These are phyloP conservation scores for Paraphoma chrysanthemicola DNA, from an alignment of 2,329 filamentous ascomycete species.

Conservation along the genomic window DNA sequence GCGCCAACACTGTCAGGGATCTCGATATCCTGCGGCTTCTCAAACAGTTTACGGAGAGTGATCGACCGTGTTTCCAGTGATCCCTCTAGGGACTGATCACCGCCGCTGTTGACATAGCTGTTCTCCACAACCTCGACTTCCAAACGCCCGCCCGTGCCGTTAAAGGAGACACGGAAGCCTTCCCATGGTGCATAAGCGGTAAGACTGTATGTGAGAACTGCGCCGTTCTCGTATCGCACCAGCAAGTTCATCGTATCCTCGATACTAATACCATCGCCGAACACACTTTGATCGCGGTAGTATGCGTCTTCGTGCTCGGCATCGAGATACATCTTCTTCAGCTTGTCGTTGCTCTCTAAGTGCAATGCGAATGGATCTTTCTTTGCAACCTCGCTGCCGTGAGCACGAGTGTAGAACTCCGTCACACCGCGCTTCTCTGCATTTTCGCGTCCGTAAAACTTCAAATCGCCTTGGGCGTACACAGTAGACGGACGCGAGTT, in stretches of 20 bases:
- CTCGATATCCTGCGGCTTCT: constrained; percentile 63
- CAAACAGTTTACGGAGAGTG: constrained; percentile 61
- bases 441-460: constrained; percentile 68
- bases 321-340: constrained; percentile 67
- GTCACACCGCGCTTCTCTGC: constrained; percentile 63
- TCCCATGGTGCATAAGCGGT: constrained; percentile 70
- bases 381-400: constrained; percentile 59
- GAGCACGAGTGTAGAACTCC: constrained; percentile 59
- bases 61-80: constrained; percentile 60
- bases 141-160: constrained; percentile 64
- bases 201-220: constrained; percentile 65
- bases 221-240: constrained; percentile 64
- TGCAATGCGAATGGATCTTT: constrained; percentile 67
- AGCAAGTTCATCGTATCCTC: constrained; percentile 70
- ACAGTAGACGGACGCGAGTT: constrained; percentile 62
- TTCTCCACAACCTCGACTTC: constrained; percentile 70
- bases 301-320: constrained; percentile 70
- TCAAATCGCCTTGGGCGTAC: constrained; percentile 64
- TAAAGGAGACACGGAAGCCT: constrained; percentile 65
- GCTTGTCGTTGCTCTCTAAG: constrained; percentile 58
- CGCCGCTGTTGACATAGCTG: constrained; percentile 65
- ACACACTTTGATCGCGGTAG: constrained; percentile 67
- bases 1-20: constrained; percentile 61
- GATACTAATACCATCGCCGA: constrained; percentile 68
- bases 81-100: constrained; percentile 63